Percentiles rank a stretch among this genome's conserved stretches.
Evolutionary conservation across 2,329 filamentous ascomycete genomes (phyloP).

Genomic region (Colletotrichum filicis): DNA sequence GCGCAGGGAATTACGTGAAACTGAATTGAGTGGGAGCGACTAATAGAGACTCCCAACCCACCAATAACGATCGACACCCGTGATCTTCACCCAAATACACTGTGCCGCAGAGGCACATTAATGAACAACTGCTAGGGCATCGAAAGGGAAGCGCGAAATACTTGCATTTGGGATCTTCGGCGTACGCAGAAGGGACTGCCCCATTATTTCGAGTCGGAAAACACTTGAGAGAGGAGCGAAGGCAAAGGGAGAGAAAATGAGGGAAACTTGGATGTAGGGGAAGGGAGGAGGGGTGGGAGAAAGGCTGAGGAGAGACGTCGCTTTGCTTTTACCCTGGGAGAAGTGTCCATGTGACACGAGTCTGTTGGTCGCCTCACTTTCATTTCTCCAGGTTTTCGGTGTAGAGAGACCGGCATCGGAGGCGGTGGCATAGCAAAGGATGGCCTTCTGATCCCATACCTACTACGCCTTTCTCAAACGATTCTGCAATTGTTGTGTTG

Average conservation of each 20-base stretch:
- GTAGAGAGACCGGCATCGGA: neutral
- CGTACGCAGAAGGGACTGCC: constrained; percentile 35
- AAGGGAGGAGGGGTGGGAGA: neutral
- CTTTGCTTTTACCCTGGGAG: neutral
- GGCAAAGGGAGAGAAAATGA: neutral
- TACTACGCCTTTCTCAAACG: constrained; percentile 5
- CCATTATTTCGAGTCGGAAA: constrained; percentile 31
- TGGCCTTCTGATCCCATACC: constrained; percentile 10
- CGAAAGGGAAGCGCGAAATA: constrained; percentile 22
- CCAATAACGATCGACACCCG: constrained; percentile 1
- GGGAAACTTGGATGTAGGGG: constrained; percentile 2
- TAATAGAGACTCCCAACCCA: constrained; percentile 23
- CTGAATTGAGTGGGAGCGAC: constrained; percentile 47
- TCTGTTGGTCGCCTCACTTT: constrained; percentile 1
- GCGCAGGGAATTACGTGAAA: constrained; percentile 62
- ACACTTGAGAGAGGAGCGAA: neutral
- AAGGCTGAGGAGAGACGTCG: neutral
- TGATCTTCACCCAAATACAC: constrained; percentile 23
- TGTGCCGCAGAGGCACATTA: constrained; percentile 23
- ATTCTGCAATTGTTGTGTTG: neutral
- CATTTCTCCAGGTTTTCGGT: neutral
- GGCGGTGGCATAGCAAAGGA: neutral
- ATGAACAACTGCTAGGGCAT: constrained; percentile 28
- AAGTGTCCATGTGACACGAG: neutral
- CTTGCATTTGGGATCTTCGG: constrained; percentile 35